Evolutionary conservation across 2,329 filamentous ascomycete genomes (phyloP), one percentile per base, ranked within the genome.

Genomic region (Arthrobotrys megalospora): DNA sequence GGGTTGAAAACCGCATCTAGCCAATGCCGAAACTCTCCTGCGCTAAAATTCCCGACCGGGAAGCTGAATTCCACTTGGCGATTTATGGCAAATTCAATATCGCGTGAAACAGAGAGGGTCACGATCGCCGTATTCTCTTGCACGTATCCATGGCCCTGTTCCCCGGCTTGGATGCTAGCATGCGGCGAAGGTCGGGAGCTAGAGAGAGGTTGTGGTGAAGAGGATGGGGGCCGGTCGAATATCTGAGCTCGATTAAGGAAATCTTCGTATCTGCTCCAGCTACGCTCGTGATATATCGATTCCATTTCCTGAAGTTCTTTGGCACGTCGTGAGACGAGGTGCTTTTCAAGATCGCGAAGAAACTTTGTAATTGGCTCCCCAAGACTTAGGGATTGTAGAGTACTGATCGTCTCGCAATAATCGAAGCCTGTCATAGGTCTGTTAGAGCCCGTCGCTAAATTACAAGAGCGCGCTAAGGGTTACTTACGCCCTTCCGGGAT

Each of bases 291-390:
- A 24, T 72, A 78, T 67, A 78, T 78, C n/a, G 53, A 47, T 32
- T 72, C 67, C 52, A 78, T 64, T 45, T 78, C 75, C 45, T 72
- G 45, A 2, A 78, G 43, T 12, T 78, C 75, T 21, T 64, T 71
- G 1, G 75, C 19, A 0, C 67, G 67, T 5, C 75, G 75, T 32
- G 47, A 65, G 3, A 69, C 50, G 28, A 78, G 67, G 21, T 78
- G 75, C n/a, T 68, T 71, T 55, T 78, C 62, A 41, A 78, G 67
- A 24, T 78, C 75, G 7, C 75, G 67, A 19, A 78, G 75, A 28
- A 78, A 78, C n/a, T 78, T 78, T 21, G 70, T 78, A 11, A 78
- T 64, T 5, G 75, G 75, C 16, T 78, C 75, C 11, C 75, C 67
- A 36, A 78, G 75, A 11, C 62, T 78, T 12, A 78, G 45, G 3